A percentile compares a stretch with the other conserved stretches of the same genome.
Conservation (phyloP, 2,329 filamentous ascomycete species). For the Aspergillus sergii region DNA sequence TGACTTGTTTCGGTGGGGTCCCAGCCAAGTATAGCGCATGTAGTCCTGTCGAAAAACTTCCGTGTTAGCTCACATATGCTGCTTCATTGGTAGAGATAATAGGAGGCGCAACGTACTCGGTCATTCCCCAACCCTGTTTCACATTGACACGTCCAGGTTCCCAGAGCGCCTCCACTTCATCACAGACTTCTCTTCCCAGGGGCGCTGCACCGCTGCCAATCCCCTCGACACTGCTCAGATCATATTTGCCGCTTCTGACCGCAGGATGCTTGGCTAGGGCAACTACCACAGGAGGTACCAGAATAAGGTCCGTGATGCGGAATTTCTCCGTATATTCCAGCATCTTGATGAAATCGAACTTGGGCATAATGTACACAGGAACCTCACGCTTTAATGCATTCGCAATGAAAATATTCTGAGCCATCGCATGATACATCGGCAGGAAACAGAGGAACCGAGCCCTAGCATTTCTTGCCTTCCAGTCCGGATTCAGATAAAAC, state of each 20-base stretch:
- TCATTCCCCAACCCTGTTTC: conserved; percentile 86
- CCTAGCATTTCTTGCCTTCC: conserved; percentile 46
- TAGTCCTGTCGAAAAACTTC: conserved; percentile 46
- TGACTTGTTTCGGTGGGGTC: conserved; percentile 53
- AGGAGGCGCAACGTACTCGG: conserved; percentile 56
- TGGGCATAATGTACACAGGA: conserved; percentile 76
- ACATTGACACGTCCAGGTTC: conserved; percentile 52
- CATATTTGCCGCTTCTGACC: conserved; percentile 58
- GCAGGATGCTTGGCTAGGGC: conserved; percentile 71
- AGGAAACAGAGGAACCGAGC: conserved; percentile 65
- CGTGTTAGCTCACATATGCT: conserved; percentile 10
- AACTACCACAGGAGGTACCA: conserved; percentile 77
- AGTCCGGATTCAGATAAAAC: conserved; percentile 50
- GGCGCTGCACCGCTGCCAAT: conserved; percentile 72
- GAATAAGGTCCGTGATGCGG: conserved; percentile 65
- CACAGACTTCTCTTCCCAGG: conserved; percentile 54
- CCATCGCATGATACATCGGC: conserved; percentile 75
- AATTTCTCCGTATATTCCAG: conserved; percentile 68
- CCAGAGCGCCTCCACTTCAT: conserved; percentile 63
- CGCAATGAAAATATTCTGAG: conserved; percentile 71
- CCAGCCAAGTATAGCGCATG: conserved; percentile 70
- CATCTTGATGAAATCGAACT: conserved; percentile 75
- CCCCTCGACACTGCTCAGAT: conserved; percentile 65
- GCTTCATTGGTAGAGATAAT: conserved; percentile 6
- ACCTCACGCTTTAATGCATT: conserved; percentile 53